Percentiles rank a stretch among this genome's conserved stretches.
Conservation (phyloP, 768 basidiomycete genomes). For the Boletus tylopilopsis region DNA sequence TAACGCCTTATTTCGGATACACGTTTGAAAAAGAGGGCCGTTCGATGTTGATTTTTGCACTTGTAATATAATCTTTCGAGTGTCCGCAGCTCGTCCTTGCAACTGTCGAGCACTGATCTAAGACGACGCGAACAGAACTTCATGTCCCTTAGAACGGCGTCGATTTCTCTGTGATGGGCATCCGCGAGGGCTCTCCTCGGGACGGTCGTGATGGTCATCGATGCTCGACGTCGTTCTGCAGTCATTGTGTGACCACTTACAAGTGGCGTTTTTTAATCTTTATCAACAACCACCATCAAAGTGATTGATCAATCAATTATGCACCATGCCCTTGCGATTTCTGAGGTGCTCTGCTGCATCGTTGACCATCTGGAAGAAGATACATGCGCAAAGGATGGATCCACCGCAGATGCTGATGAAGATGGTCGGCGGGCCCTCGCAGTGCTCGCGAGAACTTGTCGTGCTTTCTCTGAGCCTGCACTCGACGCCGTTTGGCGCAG, state of each 20-base stretch:
- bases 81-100: conserved; percentile 39
- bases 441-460: conserved; percentile 14
- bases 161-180: conserved; percentile 39
- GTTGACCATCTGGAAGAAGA: conserved; percentile 1
- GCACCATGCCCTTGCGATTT: not conserved
- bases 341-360: conserved; percentile 1
- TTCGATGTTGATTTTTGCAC: conserved; percentile 63
- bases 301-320: too few relatives aligned
- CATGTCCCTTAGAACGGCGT: conserved; percentile 58
- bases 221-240: conserved; percentile 4
- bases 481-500: conserved; percentile 15
- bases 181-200: conserved; percentile 18
- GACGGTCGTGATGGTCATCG: conserved; percentile 8
- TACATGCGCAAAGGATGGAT: not conserved
- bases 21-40: conserved; percentile 58
- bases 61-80: conserved; percentile 73
- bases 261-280: too few relatives aligned
- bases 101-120: conserved; percentile 35
- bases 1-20: conserved; percentile 57
- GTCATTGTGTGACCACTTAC: conserved; percentile 1
- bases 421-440: conserved; percentile 1
- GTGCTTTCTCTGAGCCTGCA: conserved; percentile 11
- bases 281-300: too few relatives aligned
- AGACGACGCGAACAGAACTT: conserved; percentile 54
- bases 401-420: not conserved